Conservation (phyloP, 257 asterid genomes). For the Anisodus acutangulus region DNA sequence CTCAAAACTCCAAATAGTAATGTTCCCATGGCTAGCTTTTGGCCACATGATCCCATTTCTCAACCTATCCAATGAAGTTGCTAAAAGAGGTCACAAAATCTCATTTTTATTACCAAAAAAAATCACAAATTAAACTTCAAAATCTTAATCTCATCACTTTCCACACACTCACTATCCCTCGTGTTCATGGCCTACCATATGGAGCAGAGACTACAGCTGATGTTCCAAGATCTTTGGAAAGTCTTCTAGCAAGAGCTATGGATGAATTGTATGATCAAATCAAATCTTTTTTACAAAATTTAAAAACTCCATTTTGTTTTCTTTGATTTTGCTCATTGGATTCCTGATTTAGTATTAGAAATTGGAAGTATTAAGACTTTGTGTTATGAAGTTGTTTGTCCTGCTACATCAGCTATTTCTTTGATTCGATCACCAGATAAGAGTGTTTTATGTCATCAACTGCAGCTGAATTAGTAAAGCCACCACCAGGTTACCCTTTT, state of each 20-base stretch:
- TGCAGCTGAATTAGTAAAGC: conserved; percentile 23
- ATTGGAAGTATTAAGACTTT: conserved; percentile 47
- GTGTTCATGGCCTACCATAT: conserved; percentile 55
- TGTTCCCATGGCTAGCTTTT: conserved; percentile 71
- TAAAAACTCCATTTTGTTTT: conserved; percentile 50
- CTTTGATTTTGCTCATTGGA: conserved; percentile 57
- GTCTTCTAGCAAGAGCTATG: conserved; percentile 50
- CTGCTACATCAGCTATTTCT: conserved; percentile 34
- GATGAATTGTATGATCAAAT: conserved; percentile 48
- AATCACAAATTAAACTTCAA: conserved; percentile 26
- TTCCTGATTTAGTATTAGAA: conserved; percentile 46
- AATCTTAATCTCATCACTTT: conserved; percentile 46
- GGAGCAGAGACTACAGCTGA: conserved; percentile 59
- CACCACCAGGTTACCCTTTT: conserved; percentile 36
- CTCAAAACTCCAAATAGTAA: conserved; percentile 32
- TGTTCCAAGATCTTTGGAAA: conserved; percentile 23
- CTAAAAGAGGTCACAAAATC: conserved; percentile 54
- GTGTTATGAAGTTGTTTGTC: conserved; percentile 33
- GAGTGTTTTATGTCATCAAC: conserved; percentile 6
- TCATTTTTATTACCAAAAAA: conserved; percentile 47
- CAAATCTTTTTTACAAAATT: conserved; percentile 33
- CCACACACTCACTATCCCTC: conserved; percentile 51
- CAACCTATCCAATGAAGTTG: conserved; percentile 53
- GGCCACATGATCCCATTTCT: conserved; percentile 59
- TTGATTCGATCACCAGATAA: conserved; percentile 23